A percentile compares a stretch with the other conserved stretches of the same genome.
Conservation (phyloP, 2,329 filamentous ascomycete genomes). For the Colletotrichum simmondsii region DNA sequence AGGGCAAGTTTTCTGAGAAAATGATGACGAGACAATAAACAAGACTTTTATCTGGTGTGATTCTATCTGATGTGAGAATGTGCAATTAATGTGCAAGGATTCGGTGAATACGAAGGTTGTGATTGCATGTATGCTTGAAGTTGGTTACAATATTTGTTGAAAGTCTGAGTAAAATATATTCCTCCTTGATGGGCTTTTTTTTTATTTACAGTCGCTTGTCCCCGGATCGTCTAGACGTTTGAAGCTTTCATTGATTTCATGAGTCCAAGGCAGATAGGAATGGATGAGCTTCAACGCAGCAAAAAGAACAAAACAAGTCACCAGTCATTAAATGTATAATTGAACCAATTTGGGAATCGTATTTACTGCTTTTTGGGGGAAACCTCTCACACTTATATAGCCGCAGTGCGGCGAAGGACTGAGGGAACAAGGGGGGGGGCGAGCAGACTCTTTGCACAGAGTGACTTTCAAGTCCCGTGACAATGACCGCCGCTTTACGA, state of each 20-base stretch:
- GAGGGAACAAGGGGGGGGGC: background rate
- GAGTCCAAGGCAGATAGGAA: too few species aligned
- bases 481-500: conserved; percentile 34
- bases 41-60: background rate
- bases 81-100: background rate
- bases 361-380: conserved; percentile 1
- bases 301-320: background rate
- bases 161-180: too few species aligned
- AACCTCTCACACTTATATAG: background rate
- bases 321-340: background rate
- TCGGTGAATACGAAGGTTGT: too few species aligned
- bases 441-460: background rate
- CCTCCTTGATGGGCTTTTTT: too few species aligned
- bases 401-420: background rate
- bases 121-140: too few species aligned
- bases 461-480: background rate
- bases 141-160: too few species aligned
- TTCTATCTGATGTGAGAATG: conserved; percentile 1
- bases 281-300: too few species aligned
- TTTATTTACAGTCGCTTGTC: too few species aligned
- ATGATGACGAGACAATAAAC: conserved; percentile 1
- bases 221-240: too few species aligned
- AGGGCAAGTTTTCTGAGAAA: background rate
- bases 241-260: too few species aligned
- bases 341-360: conserved; percentile 13